Conservation (phyloP, 768 basidiomycete genomes). For the Coprinopsis cinerea region DNA sequence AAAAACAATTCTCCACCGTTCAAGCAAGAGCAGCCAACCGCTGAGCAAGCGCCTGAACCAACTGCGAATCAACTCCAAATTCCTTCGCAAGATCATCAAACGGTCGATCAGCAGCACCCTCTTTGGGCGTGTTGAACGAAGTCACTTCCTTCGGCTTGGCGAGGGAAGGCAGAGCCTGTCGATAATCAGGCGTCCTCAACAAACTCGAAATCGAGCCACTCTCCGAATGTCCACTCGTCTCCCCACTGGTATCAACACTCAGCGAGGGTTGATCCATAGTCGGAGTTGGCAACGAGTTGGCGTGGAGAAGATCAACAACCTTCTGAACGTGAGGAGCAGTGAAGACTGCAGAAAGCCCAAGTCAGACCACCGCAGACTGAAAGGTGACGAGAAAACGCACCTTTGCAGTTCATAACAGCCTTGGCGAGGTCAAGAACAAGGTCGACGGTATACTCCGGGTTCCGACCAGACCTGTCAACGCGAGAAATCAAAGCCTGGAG, state of each 20-base stretch:
- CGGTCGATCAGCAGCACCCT: not conserved
- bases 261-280: not conserved
- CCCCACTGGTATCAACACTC: not conserved
- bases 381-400: constrained; percentile 27
- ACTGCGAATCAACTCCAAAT: constrained; percentile 65
- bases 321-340: constrained; percentile 48
- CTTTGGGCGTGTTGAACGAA: not conserved
- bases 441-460: constrained; percentile 29
- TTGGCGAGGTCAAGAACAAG: constrained; percentile 40
- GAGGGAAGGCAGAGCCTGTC: not conserved
- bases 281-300: constrained; percentile 15
- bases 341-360: constrained; percentile 40
- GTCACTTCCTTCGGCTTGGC: not conserved
- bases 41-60: constrained; percentile 64
- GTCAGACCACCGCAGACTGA: not conserved
- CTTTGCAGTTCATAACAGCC: constrained; percentile 51
- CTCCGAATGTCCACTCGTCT: not conserved
- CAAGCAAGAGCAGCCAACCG: constrained; percentile 33
- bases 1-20: not conserved
- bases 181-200: not conserved
- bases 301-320: constrained; percentile 4
- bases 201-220: constrained; percentile 1
- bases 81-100: constrained; percentile 54
- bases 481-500: constrained; percentile 54
- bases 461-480: constrained; percentile 27